Evolutionary conservation across 129 eudicot genomes (phyloP), one percentile per base, ranked within the genome.

Genomic region (Tagetes erecta): DNA sequence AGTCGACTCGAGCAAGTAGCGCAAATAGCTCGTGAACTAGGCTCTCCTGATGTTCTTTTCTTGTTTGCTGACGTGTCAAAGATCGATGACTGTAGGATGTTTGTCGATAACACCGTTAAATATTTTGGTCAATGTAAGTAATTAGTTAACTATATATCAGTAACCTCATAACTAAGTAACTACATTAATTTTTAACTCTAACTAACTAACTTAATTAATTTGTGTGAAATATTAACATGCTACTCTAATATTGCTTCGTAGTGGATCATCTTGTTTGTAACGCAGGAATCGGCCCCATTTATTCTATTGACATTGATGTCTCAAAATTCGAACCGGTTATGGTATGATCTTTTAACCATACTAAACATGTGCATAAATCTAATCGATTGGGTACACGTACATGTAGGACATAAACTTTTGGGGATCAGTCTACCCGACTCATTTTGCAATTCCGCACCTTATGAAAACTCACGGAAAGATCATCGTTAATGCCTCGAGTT

Each of bases 251-350:
- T 44, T 44, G 47, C 47, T 44, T 44, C 38, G 75, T 78, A 86
- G 91, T 86, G 80, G 91, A 86, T 74, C 87, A 86, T 80, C 77
- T 86, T 39, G 91, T 86, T 14, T 65, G 76, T 67, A 86, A 86
- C 52, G 87, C 91, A n/a, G 91, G 91, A 35, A 72, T 86, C 35
- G 73, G 70, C 4, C 40, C 80, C 44, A 7, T 77, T 14, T 67
- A 57, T 66, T 76, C 78, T 51, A 80, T 38, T 0, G 44, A 70
- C 34, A 68, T 65, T 3, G 86, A 83, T 20, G 51, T 77, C 14
- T 67, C 82, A 37, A 80, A 83, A 47, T 67, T 80, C 31, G 63
- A 52, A 39, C 85, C 87, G 0, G 79, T 83, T 13, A 86, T 83
- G 90, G 90, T 86, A 82, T 14, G 50, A 81, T 60, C 51, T 46